A percentile compares a stretch with the other conserved stretches of the same genome.
These are phyloP conservation scores for Hypoxylon crocopeplum DNA, from an alignment of 495 filamentous ascomycete species.

Conservation along the genomic window DNA sequence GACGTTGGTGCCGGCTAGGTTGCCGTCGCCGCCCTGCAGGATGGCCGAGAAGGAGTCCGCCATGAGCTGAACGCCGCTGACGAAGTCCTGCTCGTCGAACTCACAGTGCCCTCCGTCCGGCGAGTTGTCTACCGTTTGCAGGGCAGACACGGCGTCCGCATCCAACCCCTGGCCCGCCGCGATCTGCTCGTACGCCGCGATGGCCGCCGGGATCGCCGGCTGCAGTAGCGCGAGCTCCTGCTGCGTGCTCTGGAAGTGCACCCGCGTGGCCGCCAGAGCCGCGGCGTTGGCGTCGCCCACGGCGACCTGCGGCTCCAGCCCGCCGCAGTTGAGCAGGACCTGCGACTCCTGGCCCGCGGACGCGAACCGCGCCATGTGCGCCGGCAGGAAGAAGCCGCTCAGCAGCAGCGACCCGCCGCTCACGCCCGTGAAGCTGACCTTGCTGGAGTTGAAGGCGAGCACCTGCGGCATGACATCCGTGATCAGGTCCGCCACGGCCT, in stretches of 20 bases:
- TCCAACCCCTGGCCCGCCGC: conserved; percentile 45
- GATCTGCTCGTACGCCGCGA: conserved; percentile 54
- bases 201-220: conserved; percentile 51
- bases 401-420: conserved; percentile 54
- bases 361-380: conserved; percentile 51
- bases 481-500: conserved; percentile 53
- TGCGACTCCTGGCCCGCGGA: conserved; percentile 41
- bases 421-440: conserved; percentile 58
- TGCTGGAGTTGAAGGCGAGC: conserved; percentile 50
- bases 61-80: conserved; percentile 57
- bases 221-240: conserved; percentile 52
- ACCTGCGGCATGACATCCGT: conserved; percentile 48
- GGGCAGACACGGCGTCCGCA: conserved; percentile 44
- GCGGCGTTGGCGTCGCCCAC: conserved; percentile 43
- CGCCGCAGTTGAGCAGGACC: conserved; percentile 58
- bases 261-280: conserved; percentile 42
- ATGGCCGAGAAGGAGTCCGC: conserved; percentile 52
- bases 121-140: conserved; percentile 58
- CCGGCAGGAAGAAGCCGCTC: conserved; percentile 57
- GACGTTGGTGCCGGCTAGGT: conserved; percentile 49
- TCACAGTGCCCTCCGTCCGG: conserved; percentile 58
- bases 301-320: conserved; percentile 52
- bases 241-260: conserved; percentile 60
- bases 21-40: conserved; percentile 52
- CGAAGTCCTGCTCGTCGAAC: conserved; percentile 57